These are phyloP conservation scores for Ganoderma leucocontextum DNA, from an alignment of 1,284 basidiomycete species.

Conservation along the genomic window DNA sequence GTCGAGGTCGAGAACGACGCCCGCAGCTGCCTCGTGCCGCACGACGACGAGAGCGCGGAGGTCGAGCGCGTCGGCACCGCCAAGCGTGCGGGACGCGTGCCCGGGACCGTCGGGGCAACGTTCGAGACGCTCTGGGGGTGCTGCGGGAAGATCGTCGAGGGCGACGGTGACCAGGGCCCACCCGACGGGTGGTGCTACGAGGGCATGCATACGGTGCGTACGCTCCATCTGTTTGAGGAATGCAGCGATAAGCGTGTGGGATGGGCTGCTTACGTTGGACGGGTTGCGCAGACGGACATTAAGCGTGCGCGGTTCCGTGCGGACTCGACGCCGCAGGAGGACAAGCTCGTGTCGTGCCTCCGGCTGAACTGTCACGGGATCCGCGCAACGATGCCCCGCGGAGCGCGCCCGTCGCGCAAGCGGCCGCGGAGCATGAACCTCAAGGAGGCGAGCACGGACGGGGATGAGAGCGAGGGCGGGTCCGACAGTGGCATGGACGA, in stretches of 20 bases:
- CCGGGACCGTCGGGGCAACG: conserved; percentile 41
- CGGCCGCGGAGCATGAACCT: conserved; percentile 38
- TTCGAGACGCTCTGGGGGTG: conserved; percentile 72
- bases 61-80: conserved; percentile 52
- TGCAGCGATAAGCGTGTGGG: not conserved
- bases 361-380: conserved; percentile 59
- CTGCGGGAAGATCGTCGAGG: conserved; percentile 73
- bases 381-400: conserved; percentile 44
- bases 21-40: conserved; percentile 53
- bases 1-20: conserved; percentile 49
- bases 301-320: conserved; percentile 81
- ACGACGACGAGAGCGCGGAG: conserved; percentile 63
- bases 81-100: conserved; percentile 33
- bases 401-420: conserved; percentile 37
- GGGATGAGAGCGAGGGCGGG: conserved; percentile 41
- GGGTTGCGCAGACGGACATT: conserved; percentile 59
- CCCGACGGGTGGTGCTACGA: conserved; percentile 88
- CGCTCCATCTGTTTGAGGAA: not conserved
- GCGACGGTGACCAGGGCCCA: conserved; percentile 79
- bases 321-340: conserved; percentile 71
- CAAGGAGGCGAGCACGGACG: conserved; percentile 40
- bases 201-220: conserved; percentile 75
- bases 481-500: conserved; percentile 45
- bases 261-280: not conserved
- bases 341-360: conserved; percentile 71